These are phyloP conservation scores for Lanmaoa pseudosensibilis DNA, from an alignment of 768 basidiomycete genomes.

Conservation along the genomic window DNA sequence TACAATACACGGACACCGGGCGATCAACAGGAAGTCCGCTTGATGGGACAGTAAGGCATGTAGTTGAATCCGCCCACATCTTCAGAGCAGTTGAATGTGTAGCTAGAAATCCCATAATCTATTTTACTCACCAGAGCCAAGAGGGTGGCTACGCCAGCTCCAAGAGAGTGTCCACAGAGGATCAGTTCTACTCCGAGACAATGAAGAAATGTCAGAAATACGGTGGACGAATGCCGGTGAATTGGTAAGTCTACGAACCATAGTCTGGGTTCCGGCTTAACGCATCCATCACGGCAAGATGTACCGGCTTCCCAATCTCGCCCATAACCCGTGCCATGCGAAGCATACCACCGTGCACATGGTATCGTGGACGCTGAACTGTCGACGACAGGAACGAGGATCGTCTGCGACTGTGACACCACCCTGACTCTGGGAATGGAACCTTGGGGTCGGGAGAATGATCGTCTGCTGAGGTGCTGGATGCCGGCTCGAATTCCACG, in stretches of 20 bases:
- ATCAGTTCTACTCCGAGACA: conserved; percentile 52
- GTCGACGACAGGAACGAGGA: conserved; percentile 24
- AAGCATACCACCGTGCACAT: conserved; percentile 81
- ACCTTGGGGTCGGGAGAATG: conserved; percentile 34
- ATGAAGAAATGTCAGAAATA: conserved; percentile 4
- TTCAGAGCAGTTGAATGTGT: conserved; percentile 26
- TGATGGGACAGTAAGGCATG: conserved; percentile 64
- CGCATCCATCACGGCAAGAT: conserved; percentile 70
- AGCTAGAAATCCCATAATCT: neutral
- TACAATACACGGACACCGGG: conserved; percentile 71
- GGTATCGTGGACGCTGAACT: conserved; percentile 40
- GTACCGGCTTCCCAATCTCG: conserved; percentile 70
- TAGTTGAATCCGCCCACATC: conserved; percentile 87
- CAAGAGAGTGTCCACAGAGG: conserved; percentile 81
- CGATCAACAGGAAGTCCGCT: conserved; percentile 71
- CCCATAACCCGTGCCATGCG: conserved; percentile 82
- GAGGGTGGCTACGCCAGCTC: conserved; percentile 77
- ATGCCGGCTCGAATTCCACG: conserved; percentile 60
- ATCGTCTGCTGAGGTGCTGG: conserved; percentile 31
- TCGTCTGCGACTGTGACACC: conserved; percentile 24
- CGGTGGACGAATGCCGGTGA: neutral
- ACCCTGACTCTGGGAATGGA: conserved; percentile 36
- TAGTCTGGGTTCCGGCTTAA: conserved; percentile 68
- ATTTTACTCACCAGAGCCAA: conserved; percentile 60
- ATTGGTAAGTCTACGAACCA: conserved; percentile 45